Conservation (phyloP, 2,329 filamentous ascomycete genomes). For the Tolypocladium tropicale region DNA sequence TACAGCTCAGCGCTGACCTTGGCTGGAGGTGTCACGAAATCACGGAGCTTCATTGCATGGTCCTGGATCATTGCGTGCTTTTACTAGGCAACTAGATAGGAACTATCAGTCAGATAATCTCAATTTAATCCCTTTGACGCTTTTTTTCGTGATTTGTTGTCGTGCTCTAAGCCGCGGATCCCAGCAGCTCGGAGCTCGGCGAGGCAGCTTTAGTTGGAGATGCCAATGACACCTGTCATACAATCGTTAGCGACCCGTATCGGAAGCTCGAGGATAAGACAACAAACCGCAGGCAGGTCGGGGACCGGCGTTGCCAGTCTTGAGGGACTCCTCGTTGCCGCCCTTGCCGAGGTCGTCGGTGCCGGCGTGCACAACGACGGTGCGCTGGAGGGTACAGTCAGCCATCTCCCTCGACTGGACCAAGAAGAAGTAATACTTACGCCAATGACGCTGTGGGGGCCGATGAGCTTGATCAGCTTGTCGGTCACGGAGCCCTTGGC, state of each 20-base stretch:
- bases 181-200: not conserved
- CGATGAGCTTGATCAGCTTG: constrained; percentile 88
- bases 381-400: constrained; percentile 51
- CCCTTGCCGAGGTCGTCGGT: constrained; percentile 96
- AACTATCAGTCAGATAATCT: not conserved
- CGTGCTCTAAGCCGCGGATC: not conserved
- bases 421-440: constrained; percentile 38
- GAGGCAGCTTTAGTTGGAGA: constrained; percentile 51
- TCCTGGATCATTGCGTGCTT: not conserved
- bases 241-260: not conserved
- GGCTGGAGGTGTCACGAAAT: not conserved
- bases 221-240: constrained; percentile 71
- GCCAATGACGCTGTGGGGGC: constrained; percentile 87
- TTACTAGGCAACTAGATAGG: not conserved
- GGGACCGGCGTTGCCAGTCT: constrained; percentile 90
- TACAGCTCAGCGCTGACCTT: not conserved
- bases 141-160: not conserved
- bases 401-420: not conserved
- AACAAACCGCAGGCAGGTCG: constrained; percentile 90
- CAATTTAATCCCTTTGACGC: not conserved
- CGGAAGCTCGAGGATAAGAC: not conserved
- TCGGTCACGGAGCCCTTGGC: constrained; percentile 72
- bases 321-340: constrained; percentile 87
- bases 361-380: constrained; percentile 86
- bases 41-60: not conserved